Evolutionary conservation across 306 rosid species (phyloP).

Genomic region (Pyrus pyrifolia): DNA sequence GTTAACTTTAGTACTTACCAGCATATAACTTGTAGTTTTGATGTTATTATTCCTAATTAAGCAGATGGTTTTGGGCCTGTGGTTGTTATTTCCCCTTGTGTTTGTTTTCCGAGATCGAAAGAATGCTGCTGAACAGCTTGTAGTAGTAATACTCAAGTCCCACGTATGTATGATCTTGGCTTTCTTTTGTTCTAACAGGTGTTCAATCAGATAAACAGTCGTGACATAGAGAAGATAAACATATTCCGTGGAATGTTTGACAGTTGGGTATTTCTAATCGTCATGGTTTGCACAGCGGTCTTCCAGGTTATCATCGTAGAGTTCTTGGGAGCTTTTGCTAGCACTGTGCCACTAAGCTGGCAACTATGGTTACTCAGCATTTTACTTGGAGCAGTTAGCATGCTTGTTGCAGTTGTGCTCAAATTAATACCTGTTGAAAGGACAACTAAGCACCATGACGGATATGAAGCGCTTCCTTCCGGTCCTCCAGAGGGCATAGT

Average conservation of each 20-base stretch:
- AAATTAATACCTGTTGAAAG: conserved; percentile 80
- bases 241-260: conserved; percentile 66
- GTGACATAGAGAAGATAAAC: conserved; percentile 80
- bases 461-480: conserved; percentile 58
- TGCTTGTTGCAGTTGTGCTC: conserved; percentile 63
- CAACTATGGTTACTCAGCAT: conserved; percentile 71
- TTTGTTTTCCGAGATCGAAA: too few species aligned
- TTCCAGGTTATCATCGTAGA: conserved; percentile 76
- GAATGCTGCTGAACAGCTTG: background rate
- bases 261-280: conserved; percentile 69
- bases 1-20: background rate
- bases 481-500: conserved; percentile 47
- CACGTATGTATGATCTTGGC: background rate
- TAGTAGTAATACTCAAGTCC: background rate
- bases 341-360: conserved; percentile 94
- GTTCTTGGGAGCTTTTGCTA: conserved; percentile 75
- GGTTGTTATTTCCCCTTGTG: background rate
- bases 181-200: conserved; percentile 41
- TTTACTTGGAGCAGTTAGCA: conserved; percentile 63
- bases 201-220: conserved; percentile 88
- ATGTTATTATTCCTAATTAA: background rate
- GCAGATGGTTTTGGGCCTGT: background rate
- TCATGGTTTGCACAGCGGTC: conserved; percentile 46
- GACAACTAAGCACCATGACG: conserved; percentile 49
- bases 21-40: background rate